Base-by-base conservation (phyloP, 176 grass and related monocot genomes). In the Avena eriantha region DNA sequence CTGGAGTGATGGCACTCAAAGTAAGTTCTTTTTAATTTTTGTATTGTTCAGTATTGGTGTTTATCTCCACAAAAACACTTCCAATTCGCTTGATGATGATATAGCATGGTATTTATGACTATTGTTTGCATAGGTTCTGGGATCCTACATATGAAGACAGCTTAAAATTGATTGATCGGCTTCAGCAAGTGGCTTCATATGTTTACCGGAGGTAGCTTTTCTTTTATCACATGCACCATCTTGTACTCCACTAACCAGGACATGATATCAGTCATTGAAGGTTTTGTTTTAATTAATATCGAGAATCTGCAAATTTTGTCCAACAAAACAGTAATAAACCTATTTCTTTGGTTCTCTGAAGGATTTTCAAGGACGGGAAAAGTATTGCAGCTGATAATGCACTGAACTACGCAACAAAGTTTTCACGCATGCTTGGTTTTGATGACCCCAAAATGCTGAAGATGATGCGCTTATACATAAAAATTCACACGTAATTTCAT, bases 381-480 rank as follows among this genome's bases (percentile, higher is more conserved):
- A 77, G 85, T 67, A 93, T 98, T 80, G 75, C 83, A 88, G 72
- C 92, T 68, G 92, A 98, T 77, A 93, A 79, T 89, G 76, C 88
- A 75, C 80, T 98, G 84, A 94, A 98, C 65, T 98, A 96, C 4
- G 92, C 90, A 1, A 94, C 94, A 10, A 96, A 98, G 80, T 98
- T 94, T 87, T 98, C 97, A 82, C 97, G 96, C 85, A 94, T 98
- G 97, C 88, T 98, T 77, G 97, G 92, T 39, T 98, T 94, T 93
- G 92, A 96, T 10, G 94, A 96, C 70, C 94, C 97, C 31, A 98
- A 98, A 93, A 98, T 98, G 97, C 82, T 96, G 59, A 94, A 98
- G 65, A 73, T 98, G 81, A 98, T 98, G 97, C 91, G 97, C 77
- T 87, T 98, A 88, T 98, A 98, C 84, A 34, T 98, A 73, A 98